Evolutionary conservation across 192 early-diverging fungal genomes (phyloP).

Genomic region (Backusella australiensis): DNA sequence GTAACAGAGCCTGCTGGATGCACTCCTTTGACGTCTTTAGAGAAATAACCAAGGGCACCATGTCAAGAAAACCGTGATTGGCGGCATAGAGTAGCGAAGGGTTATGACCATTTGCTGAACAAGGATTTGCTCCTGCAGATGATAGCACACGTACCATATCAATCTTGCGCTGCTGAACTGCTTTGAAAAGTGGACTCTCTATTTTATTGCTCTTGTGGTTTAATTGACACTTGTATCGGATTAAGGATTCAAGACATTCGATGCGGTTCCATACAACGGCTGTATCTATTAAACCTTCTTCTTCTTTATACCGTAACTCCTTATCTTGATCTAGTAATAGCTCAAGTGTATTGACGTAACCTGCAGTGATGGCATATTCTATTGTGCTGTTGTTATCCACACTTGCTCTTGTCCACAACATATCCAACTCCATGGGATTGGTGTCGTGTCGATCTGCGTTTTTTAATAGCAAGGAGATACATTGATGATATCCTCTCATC

Average conservation of each 20-base stretch:
- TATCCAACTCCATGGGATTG: conserved; percentile 11
- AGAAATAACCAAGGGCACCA: conserved; percentile 18
- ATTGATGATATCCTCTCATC: conserved; percentile 15
- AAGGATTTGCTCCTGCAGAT: conserved; percentile 20
- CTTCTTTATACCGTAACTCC: not conserved
- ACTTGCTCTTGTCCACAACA: not conserved
- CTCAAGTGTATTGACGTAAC: conserved; percentile 5
- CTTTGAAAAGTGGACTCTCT: conserved; percentile 17
- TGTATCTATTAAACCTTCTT: not conserved
- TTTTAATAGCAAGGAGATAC: conserved; percentile 14
- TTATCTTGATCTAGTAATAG: conserved; percentile 2
- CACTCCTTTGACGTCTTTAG: conserved; percentile 17
- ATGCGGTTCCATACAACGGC: conserved; percentile 32
- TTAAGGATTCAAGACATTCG: conserved; percentile 18
- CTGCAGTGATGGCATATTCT: conserved; percentile 15
- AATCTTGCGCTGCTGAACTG: conserved; percentile 33
- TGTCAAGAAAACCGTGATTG: conserved; percentile 27
- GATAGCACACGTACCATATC: conserved; percentile 25
- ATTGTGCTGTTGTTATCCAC: not conserved
- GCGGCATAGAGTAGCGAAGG: conserved; percentile 27
- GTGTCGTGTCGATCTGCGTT: conserved; percentile 3
- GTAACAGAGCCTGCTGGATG: conserved; percentile 21
- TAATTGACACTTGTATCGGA: conserved; percentile 12
- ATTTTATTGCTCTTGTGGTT: no score
- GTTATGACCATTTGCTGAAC: conserved; percentile 8